A percentile compares a stretch with the other conserved stretches of the same genome.
These are phyloP conservation scores for Carex arenaria DNA, from an alignment of 202 grass and related monocot genomes.

Conservation along the genomic window DNA sequence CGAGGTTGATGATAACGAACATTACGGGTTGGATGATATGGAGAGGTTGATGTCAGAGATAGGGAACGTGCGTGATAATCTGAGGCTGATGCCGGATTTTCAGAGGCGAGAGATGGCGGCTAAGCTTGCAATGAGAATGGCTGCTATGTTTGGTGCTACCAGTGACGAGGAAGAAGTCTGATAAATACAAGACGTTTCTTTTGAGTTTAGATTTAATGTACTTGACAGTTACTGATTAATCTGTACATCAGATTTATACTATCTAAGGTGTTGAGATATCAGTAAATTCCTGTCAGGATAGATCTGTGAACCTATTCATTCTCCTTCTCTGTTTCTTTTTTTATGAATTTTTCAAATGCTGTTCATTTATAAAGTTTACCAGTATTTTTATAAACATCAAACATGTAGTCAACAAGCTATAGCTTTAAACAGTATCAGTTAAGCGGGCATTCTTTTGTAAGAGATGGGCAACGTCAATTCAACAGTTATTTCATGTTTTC, in stretches of 20 bases:
- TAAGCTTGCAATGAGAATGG: conserved; percentile 84
- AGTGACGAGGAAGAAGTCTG: conserved; percentile 50
- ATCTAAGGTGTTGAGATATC: background rate
- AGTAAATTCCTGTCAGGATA: background rate
- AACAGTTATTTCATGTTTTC: background rate
- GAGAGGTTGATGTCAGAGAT: conserved; percentile 87
- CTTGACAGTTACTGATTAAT: background rate
- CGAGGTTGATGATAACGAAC: conserved; percentile 40
- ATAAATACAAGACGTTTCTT: background rate
- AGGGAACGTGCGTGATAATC: conserved; percentile 72
- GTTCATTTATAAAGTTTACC: background rate
- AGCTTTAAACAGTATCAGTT: no score
- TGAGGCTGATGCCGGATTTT: conserved; percentile 88
- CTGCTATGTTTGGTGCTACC: conserved; percentile 67
- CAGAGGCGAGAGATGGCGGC: conserved; percentile 90
- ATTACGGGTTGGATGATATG: conserved; percentile 77
- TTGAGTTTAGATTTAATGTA: conserved; percentile 9
- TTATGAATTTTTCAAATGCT: background rate
- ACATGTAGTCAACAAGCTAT: background rate
- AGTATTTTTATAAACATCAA: background rate
- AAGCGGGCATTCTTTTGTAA: background rate
- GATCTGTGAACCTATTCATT: background rate
- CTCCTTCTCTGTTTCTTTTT: background rate
- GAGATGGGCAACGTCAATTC: background rate
- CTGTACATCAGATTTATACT: background rate